These are phyloP conservation scores for Fragaria vesca DNA, from an alignment of 306 rosid species.

Conservation along the genomic window DNA sequence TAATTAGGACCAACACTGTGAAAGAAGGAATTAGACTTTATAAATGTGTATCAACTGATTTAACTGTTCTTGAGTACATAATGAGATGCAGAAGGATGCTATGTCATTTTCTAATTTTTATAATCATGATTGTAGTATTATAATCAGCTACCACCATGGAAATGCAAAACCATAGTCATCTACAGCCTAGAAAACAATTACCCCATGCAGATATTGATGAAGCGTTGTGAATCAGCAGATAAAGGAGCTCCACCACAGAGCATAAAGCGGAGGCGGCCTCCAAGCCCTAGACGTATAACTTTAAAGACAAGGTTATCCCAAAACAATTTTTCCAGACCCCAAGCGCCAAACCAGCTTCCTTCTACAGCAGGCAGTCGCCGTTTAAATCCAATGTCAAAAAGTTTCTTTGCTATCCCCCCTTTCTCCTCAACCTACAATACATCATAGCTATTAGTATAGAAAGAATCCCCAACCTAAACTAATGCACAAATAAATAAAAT, in stretches of 20 bases:
- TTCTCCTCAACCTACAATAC: slow-evolving; percentile 62
- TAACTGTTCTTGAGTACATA: background rate
- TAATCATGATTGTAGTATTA: background rate
- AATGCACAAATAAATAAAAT: background rate
- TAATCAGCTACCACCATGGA: background rate
- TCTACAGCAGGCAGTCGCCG: slow-evolving; percentile 69
- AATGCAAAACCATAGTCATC: background rate
- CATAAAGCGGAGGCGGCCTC: slow-evolving; percentile 71
- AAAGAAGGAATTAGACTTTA: background rate
- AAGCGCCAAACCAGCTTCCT: slow-evolving; percentile 99
- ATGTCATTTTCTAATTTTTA: background rate
- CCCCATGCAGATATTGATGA: slow-evolving; percentile 93
- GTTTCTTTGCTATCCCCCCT: slow-evolving; percentile 61
- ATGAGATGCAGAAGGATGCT: background rate
- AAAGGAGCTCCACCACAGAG: slow-evolving; percentile 96
- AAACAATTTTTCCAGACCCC: slow-evolving; percentile 72
- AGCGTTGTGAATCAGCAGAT: slow-evolving; percentile 76
- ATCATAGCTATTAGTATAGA: slow-evolving; percentile 20
- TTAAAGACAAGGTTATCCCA: slow-evolving; percentile 74
- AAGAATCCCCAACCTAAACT: slow-evolving; percentile 6
- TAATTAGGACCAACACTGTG: background rate
- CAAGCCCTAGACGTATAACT: slow-evolving; percentile 56
- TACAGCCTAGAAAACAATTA: slow-evolving; percentile 30
- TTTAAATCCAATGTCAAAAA: slow-evolving; percentile 57
- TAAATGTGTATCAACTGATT: background rate